Percentiles rank a stretch among this genome's conserved stretches.
These are phyloP conservation scores for Fusarium tricinctum DNA, from an alignment of 2,329 filamentous ascomycete genomes.

Conservation along the genomic window DNA sequence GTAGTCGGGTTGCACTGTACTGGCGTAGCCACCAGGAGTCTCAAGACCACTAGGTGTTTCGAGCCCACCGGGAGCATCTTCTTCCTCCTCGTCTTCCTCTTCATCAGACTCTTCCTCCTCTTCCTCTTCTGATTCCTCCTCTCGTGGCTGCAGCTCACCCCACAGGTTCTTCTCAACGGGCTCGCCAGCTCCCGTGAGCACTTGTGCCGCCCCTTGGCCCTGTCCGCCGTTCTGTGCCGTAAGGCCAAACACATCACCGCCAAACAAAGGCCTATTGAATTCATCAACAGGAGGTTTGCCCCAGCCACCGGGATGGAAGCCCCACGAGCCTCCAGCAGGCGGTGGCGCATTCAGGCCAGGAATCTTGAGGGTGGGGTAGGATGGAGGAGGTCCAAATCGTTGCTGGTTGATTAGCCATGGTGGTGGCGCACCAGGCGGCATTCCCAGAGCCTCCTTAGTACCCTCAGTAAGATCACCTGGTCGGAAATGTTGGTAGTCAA, in stretches of 20 bases:
- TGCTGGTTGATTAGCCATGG: conserved; percentile 99
- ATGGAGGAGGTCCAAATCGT: conserved; percentile 90
- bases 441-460: conserved; percentile 91
- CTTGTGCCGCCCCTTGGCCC: conserved; percentile 54
- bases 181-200: conserved; percentile 70
- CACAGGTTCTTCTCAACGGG: conserved; percentile 89
- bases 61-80: conserved; percentile 74
- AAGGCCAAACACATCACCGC: conserved; percentile 94
- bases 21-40: conserved; percentile 84
- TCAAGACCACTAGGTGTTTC: conserved; percentile 83
- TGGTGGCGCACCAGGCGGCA: conserved; percentile 91
- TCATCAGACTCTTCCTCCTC: conserved; percentile 84
- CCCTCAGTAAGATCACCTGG: conserved; percentile 92
- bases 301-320: conserved; percentile 94
- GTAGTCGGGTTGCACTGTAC: conserved; percentile 84
- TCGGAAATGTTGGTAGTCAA: conserved; percentile 89
- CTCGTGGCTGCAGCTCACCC: conserved; percentile 89
- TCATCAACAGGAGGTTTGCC: conserved; percentile 97
- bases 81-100: conserved; percentile 73
- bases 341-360: conserved; percentile 94
- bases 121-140: conserved; percentile 77
- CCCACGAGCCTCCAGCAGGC: conserved; percentile 90
- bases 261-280: conserved; percentile 89
- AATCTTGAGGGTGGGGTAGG: conserved; percentile 95
- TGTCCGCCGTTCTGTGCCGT: conserved; percentile 59